Evolutionary conservation across 139 green algal genomes (phyloP).

Genomic region (Pleodorina starrii): DNA sequence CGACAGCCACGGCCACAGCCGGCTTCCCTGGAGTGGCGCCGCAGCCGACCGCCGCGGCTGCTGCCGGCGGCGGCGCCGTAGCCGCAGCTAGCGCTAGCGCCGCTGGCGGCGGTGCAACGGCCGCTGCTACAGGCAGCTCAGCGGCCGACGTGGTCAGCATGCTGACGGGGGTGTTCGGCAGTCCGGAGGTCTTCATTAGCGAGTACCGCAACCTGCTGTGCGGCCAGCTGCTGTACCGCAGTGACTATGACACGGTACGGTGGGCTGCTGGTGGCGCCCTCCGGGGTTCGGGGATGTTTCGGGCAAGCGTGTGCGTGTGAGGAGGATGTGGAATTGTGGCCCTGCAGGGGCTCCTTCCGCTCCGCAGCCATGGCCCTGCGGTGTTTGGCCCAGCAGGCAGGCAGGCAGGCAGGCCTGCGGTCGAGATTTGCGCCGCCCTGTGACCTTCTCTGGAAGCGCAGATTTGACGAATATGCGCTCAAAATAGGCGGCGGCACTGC

Average conservation of each 20-base stretch:
- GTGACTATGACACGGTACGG: conserved; percentile 42
- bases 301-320: too few relatives aligned
- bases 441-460: too few relatives aligned
- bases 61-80: not conserved
- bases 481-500: too few relatives aligned
- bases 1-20: conserved; percentile 29
- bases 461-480: too few relatives aligned
- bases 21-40: conserved; percentile 4
- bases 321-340: too few relatives aligned
- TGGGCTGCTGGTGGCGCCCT: too few relatives aligned
- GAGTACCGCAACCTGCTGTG: conserved; percentile 93
- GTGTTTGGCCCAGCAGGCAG: too few relatives aligned
- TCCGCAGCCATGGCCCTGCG: too few relatives aligned
- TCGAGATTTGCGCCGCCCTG: too few relatives aligned
- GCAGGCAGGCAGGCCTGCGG: too few relatives aligned
- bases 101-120: not conserved
- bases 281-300: too few relatives aligned
- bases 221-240: conserved; percentile 80
- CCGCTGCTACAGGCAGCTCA: not conserved
- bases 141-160: conserved; percentile 81
- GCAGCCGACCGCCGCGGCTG: not conserved
- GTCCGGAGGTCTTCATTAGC: conserved; percentile 89
- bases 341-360: too few relatives aligned
- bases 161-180: conserved; percentile 91
- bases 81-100: not conserved